A percentile compares a stretch with the other conserved stretches of the same genome.
Conservation (phyloP, 2,329 filamentous ascomycete species). For the Sporothrix mexicana region DNA sequence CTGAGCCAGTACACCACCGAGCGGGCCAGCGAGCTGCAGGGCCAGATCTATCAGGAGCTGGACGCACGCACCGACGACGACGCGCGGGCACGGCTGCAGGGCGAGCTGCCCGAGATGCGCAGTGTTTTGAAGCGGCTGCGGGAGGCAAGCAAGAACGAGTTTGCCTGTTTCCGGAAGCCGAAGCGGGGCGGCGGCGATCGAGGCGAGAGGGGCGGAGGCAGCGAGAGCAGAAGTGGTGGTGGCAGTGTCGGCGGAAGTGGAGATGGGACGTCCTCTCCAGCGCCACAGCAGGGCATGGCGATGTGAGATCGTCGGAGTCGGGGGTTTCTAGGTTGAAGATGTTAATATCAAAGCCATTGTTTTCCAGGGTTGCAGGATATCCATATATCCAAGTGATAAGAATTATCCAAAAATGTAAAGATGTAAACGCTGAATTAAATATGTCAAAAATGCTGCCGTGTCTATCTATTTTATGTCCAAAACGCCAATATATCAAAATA, state of each 20-base stretch:
- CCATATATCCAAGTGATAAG: neutral
- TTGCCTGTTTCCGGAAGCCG: constrained; percentile 79
- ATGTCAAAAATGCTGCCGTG: constrained; percentile 4
- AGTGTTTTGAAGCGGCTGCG: constrained; percentile 81
- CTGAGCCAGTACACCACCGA: constrained; percentile 88
- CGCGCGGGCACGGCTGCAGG: constrained; percentile 78
- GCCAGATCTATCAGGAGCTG: constrained; percentile 84
- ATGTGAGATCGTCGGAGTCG: neutral
- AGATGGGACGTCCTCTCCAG: constrained; percentile 21
- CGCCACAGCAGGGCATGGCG: constrained; percentile 4
- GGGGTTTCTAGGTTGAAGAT: neutral
- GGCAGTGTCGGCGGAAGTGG: constrained; percentile 15
- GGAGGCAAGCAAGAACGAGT: constrained; percentile 82
- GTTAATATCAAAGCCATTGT: constrained; percentile 5
- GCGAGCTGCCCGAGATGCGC: constrained; percentile 88
- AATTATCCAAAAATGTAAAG: too few relatives aligned
- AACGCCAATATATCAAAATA: neutral
- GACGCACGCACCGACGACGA: constrained; percentile 89
- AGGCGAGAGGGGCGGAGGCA: constrained; percentile 1
- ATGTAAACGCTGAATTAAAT: constrained; percentile 16
- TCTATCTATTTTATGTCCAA: constrained; percentile 21
- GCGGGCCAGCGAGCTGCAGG: constrained; percentile 78
- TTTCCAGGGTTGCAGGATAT: neutral
- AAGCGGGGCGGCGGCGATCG: constrained; percentile 47
- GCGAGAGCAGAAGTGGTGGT: neutral